A percentile compares a stretch with the other conserved stretches of the same genome.
Evolutionary conservation across 108 stramenopile genomes (phyloP).

Genomic region (Fragilariopsis cylindrus): DNA sequence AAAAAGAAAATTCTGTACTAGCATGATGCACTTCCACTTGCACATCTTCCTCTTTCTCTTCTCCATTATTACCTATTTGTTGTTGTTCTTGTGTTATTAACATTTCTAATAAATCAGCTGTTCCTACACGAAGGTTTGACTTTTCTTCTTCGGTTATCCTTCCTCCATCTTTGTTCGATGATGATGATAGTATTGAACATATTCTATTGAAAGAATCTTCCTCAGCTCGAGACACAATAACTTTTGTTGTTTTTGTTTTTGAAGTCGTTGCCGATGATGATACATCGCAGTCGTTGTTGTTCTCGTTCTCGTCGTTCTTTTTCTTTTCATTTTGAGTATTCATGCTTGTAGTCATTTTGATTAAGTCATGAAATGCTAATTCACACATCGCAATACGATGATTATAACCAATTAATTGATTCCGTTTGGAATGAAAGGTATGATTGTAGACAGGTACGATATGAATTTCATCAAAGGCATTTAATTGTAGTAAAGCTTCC

Average conservation of each 20-base stretch:
- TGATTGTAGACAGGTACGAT: constrained; percentile 81
- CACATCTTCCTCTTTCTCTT: constrained; percentile 29
- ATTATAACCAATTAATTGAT: constrained; percentile 58
- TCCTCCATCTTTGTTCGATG: too few species aligned
- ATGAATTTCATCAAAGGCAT: constrained; percentile 66
- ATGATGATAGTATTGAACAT: constrained; percentile 9
- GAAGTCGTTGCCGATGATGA: not conserved
- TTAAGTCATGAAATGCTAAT: constrained; percentile 44
- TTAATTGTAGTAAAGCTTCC: constrained; percentile 32
- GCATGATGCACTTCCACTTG: not conserved
- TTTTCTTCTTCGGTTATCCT: not conserved
- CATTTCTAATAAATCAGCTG: constrained; percentile 79
- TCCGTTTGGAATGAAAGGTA: constrained; percentile 72
- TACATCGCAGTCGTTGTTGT: not conserved
- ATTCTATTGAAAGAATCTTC: constrained; percentile 52
- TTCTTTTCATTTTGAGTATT: not conserved
- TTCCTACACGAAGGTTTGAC: constrained; percentile 54
- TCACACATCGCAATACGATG: constrained; percentile 77
- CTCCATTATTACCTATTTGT: too few species aligned
- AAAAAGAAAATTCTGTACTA: constrained; percentile 53
- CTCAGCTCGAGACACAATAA: constrained; percentile 72
- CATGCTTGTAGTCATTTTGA: too few species aligned
- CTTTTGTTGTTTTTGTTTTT: constrained; percentile 47
- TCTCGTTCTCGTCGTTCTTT: not conserved
- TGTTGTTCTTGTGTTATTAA: constrained; percentile 14